Conservation (phyloP, 331 rosid species). For the Acacia pycnantha region DNA sequence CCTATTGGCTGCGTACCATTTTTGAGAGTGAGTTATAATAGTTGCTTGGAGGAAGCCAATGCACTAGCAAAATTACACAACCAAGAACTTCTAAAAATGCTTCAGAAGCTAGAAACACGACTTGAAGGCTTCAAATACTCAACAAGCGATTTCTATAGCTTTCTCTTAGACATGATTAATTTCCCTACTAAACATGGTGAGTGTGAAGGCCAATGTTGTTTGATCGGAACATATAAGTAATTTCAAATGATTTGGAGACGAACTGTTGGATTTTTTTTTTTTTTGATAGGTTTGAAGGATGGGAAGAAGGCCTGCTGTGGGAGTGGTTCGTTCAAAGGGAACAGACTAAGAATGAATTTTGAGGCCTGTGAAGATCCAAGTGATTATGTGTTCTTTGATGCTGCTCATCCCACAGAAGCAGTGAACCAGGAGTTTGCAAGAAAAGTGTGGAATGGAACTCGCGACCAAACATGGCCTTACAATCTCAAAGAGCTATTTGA, state of each 20-base stretch:
- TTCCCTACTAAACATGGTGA: constrained; percentile 35
- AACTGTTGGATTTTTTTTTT: not conserved
- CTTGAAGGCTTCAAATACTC: constrained; percentile 36
- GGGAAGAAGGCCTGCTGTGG: constrained; percentile 38
- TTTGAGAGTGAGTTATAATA: not conserved
- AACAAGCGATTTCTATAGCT: not conserved
- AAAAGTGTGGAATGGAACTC: constrained; percentile 26
- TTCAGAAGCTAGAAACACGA: constrained; percentile 3
- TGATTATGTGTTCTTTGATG: no score
- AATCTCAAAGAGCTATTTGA: constrained; percentile 16
- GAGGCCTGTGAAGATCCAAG: no score
- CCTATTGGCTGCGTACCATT: not conserved
- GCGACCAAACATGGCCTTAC: constrained; percentile 3
- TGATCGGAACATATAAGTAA: no score
- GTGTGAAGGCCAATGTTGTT: not conserved
- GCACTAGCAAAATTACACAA: constrained; percentile 27
- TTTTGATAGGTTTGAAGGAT: constrained; percentile 39
- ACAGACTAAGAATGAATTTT: no score
- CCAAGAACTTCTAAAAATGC: constrained; percentile 21
- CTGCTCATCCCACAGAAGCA: no score
- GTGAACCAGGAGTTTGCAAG: constrained; percentile 15
- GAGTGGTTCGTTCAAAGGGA: constrained; percentile 17
- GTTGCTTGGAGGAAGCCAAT: constrained; percentile 10
- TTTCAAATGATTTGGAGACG: not conserved
- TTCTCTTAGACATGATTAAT: not conserved